These are phyloP conservation scores for Holtermannia corniformis DNA, from an alignment of 768 basidiomycete genomes.

Conservation along the genomic window DNA sequence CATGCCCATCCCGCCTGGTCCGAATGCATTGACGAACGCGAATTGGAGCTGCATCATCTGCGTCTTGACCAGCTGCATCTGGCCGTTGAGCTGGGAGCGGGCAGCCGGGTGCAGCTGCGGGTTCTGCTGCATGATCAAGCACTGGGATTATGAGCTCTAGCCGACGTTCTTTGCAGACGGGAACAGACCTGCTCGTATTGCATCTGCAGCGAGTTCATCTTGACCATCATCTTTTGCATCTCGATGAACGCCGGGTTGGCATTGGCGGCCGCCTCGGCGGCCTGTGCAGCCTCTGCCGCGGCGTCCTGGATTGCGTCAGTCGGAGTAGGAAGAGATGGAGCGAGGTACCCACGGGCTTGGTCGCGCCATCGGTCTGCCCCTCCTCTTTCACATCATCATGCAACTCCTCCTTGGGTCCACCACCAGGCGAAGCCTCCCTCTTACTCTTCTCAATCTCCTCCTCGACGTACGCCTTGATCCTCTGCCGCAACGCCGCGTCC, in stretches of 20 bases:
- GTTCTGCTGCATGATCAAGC: constrained; percentile 27
- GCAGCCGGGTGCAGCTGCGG: constrained; percentile 14
- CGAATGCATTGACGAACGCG: constrained; percentile 8
- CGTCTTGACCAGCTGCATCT: constrained; percentile 21
- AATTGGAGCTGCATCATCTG: constrained; percentile 29
- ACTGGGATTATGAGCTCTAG: constrained; percentile 37
- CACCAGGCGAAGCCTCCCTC: constrained; percentile 19
- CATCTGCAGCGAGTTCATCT: constrained; percentile 26
- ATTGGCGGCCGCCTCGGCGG: constrained; percentile 6
- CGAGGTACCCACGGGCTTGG: no score
- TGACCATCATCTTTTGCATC: constrained; percentile 17
- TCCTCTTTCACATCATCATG: constrained; percentile 57
- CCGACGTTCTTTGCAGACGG: constrained; percentile 54
- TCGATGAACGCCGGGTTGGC: constrained; percentile 1
- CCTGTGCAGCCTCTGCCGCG: constrained; percentile 7
- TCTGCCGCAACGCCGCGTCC: constrained; percentile 70
- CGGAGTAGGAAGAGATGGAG: no score
- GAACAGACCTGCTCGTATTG: constrained; percentile 30
- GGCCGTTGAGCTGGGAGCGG: constrained; percentile 9
- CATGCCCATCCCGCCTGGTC: constrained; percentile 52
- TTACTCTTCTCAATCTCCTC: constrained; percentile 42
- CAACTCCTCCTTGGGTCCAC: constrained; percentile 7
- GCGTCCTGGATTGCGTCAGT: no score
- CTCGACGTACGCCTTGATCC: constrained; percentile 75
- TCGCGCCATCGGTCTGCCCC: constrained; percentile 47